Base-by-base conservation (phyloP, 1,139 yeast genomes). In the Geotrichum australiense region DNA sequence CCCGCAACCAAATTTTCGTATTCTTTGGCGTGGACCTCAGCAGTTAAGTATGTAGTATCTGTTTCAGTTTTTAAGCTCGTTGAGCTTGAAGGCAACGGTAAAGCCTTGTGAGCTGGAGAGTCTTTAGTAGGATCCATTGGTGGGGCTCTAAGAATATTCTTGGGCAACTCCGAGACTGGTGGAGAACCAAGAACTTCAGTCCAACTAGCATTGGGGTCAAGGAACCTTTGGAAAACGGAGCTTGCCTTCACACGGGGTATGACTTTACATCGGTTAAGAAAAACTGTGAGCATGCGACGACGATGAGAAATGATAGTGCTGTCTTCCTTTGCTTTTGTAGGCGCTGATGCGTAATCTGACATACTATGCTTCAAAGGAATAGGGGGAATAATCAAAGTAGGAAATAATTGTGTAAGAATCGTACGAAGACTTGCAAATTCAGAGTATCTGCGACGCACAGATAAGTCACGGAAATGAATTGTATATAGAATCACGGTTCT, bases 361-460 rank as follows among this genome's bases (percentile, higher is more conserved):
- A 77, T 57, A 18, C 82, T 68, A 57, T 91, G 95, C 62, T 91
- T 91, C 50, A 89, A 96, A 0, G 98, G 98, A 27, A 93, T 86
- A 0, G 97, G 96, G 1, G 98, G 98, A 4, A 91, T 75, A 4
- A 91, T 71, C 11, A 79, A 63, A 35, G 93, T 77, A 1, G 98
- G 97, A 56, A 84, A 87, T 26, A 85, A 65, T 56, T 78, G 78
- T 5, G 78, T 68, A 20, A 91, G 69, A 3, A 80, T 73, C 28
- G 72, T 78, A 44, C 96, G 66, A 31, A 91, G 70, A 44, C 84
- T 76, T 54, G 86, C 97, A 60, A 91, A 91, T 58, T 91, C 98
- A 38, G 94, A 83, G 62, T 91, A 91, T 32, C 98, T 68, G 52
- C 98, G 70, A 44, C 89, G 69, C 1, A 89, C 89, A 25, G 75